A percentile compares a stretch with the other conserved stretches of the same genome.
Evolutionary conservation across 2,329 filamentous ascomycete genomes (phyloP).

Genomic region (Trichoderma lentiforme): DNA sequence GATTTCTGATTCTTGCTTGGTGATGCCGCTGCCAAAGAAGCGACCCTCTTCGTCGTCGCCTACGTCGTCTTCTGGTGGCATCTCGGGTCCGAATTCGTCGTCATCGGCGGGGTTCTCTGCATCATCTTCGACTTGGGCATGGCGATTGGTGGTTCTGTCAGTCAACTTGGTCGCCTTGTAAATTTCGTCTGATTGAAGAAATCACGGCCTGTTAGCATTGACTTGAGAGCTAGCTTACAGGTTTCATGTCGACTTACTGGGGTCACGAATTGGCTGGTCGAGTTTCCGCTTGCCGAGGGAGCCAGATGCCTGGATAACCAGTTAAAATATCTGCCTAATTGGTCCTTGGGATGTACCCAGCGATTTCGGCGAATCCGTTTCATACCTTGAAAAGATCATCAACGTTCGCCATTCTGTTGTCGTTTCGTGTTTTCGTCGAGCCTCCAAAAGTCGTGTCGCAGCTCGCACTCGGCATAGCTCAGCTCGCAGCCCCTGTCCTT

Average conservation of each 20-base stretch:
- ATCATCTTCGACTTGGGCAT: conserved; percentile 43
- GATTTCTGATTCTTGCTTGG: conserved; percentile 73
- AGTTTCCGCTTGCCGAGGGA: conserved; percentile 60
- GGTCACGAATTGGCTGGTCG: conserved; percentile 58
- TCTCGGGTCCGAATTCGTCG: conserved; percentile 45
- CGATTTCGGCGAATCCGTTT: not conserved
- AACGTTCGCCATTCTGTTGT: conserved; percentile 50
- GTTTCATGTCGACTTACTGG: conserved; percentile 46
- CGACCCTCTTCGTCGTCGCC: conserved; percentile 84
- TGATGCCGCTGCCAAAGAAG: conserved; percentile 92
- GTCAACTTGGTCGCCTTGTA: conserved; percentile 61
- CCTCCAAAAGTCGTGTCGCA: not conserved
- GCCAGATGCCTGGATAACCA: conserved; percentile 38
- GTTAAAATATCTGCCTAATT: not conserved
- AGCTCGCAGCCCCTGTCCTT: conserved; percentile 14
- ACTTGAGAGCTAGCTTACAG: not conserved
- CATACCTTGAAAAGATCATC: conserved; percentile 57
- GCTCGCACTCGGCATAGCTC: not conserved
- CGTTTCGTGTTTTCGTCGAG: not conserved
- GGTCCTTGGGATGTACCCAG: not conserved
- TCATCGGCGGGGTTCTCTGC: conserved; percentile 50
- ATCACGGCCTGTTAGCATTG: not conserved
- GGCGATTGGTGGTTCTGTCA: conserved; percentile 44
- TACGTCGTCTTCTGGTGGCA: conserved; percentile 50
- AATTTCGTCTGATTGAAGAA: conserved; percentile 47